Evolutionary conservation across 108 stramenopile species (phyloP), one percentile per base, ranked within the genome.

Genomic region (Nitzschia sp.): DNA sequence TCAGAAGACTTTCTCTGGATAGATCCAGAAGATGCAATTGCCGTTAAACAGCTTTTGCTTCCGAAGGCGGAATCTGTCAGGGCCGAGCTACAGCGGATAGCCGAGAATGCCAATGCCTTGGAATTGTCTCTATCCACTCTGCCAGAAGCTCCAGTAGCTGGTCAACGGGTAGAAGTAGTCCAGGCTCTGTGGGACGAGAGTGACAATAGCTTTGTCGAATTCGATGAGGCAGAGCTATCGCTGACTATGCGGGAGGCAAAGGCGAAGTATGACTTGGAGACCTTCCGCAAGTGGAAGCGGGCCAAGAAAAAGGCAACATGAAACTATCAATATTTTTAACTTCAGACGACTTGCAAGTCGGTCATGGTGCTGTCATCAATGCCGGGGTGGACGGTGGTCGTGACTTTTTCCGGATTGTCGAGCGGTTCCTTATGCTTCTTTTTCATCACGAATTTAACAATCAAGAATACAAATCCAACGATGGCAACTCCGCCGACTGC

Each of bases 281-380:
- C 80, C 6, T 83, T 90, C 21, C 80, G 86, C 23, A 64, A 72
- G 56, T 90, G 89, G 89, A 86, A 86, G 56, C 65, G 82, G 35
- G 79, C 78, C 0, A 62, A 55, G 32, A 80, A 80, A 34, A 83
- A 83, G 36, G 35, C 9, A 42, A 42, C 13, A 13, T 42, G 9
- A 42, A 42, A 42, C 38, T 42, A 6, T 42, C 38, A 13, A 42
- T 13, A 6, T 42, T 42, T 13, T 42, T 13, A n/a, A n/a, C n/a
- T n/a, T n/a, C n/a, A n/a, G n/a, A n/a, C n/a, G n/a, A n/a, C n/a
- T n/a, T n/a, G n/a, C n/a, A n/a, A n/a, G n/a, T n/a, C n/a, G n/a
- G n/a, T n/a, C n/a, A n/a, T n/a, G n/a, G n/a, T n/a, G n/a, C n/a
- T n/a, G 6, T 42, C 38, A 13, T 42, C 38, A 13, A 42, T 13